phyloP scores from a whole-genome alignment of 2,329 filamentous ascomycete genomes.

The Xylogone sp. region DNA sequence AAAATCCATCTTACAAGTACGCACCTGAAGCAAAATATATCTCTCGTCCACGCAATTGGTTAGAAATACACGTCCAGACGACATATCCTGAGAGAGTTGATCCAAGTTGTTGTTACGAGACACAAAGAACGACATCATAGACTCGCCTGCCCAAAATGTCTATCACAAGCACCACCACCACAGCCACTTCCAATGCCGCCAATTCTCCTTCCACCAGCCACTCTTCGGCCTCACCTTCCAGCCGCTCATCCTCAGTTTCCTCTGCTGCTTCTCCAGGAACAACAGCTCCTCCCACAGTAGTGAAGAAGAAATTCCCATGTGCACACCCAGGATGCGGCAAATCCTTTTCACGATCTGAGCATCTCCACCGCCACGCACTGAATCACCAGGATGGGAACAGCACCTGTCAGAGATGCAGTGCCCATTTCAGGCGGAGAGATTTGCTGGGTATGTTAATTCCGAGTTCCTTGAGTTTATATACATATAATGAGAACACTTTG shows the following conservation, averaged over 20 bases:
- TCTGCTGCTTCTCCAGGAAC: slow-evolving; percentile 18
- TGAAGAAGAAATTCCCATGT: slow-evolving; percentile 35
- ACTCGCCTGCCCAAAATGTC: not conserved
- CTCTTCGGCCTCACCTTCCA: slow-evolving; percentile 9
- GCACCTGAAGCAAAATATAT: too few relatives aligned
- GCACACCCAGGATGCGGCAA: slow-evolving; percentile 37
- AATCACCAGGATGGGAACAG: slow-evolving; percentile 45
- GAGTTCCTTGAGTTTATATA: too few relatives aligned
- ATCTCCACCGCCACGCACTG: slow-evolving; percentile 47
- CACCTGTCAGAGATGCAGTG: slow-evolving; percentile 49
- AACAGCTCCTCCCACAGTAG: slow-evolving; percentile 7
- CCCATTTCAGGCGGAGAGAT: slow-evolving; percentile 52
- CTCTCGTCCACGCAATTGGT: too few relatives aligned
- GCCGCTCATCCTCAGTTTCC: slow-evolving; percentile 21
- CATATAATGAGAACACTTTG: too few relatives aligned
- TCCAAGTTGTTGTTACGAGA: not conserved
- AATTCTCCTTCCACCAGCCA: not conserved
- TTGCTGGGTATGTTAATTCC: slow-evolving; percentile 42
- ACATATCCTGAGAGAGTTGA: too few relatives aligned
- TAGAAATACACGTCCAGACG: too few relatives aligned
- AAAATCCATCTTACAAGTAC: too few relatives aligned
- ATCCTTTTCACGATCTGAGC: slow-evolving; percentile 46
- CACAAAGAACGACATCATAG: not conserved
- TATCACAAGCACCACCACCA: not conserved
- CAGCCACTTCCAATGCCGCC: not conserved